Conservation (phyloP, 2,329 filamentous ascomycete genomes). For the Nemania sp. region DNA sequence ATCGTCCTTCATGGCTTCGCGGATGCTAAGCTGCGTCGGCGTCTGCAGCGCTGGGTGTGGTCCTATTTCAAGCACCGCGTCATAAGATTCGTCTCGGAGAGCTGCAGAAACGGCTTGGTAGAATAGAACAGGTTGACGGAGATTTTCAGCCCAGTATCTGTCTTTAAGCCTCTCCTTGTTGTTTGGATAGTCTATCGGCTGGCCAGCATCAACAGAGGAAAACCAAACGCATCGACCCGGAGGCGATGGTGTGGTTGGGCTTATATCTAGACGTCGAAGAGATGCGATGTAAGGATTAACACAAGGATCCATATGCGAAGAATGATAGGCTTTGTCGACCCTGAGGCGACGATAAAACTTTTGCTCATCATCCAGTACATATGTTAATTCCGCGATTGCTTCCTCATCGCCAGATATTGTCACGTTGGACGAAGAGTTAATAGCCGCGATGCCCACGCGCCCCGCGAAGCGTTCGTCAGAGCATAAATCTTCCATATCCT, state of each 20-base stretch:
- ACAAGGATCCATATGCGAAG: conserved; percentile 20
- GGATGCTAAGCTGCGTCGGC: not conserved
- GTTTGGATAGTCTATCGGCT: not conserved
- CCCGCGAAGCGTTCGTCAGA: conserved; percentile 6
- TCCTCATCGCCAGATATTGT: conserved; percentile 27
- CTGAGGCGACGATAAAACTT: conserved; percentile 1
- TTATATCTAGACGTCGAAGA: not conserved
- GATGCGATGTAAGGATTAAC: conserved; percentile 4
- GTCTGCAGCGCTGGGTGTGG: conserved; percentile 50
- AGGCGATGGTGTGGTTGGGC: not conserved
- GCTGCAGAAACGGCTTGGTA: conserved; percentile 38
- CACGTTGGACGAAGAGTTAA: conserved; percentile 34
- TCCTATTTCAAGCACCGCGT: conserved; percentile 49
- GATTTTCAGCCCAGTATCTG: conserved; percentile 49
- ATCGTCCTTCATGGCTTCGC: not conserved
- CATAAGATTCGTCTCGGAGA: conserved; percentile 4
- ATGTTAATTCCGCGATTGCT: conserved; percentile 8
- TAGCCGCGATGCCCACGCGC: conserved; percentile 22
- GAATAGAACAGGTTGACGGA: conserved; percentile 49
- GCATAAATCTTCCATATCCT: conserved; percentile 26
- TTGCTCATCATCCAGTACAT: conserved; percentile 9
- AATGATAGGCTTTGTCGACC: conserved; percentile 27
- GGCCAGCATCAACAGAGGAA: not conserved
- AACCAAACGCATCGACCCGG: not conserved
- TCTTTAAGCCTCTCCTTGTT: too few species aligned